Conservation (phyloP, 2,329 filamentous ascomycete species). For the Pleurostoma richardsiae region DNA sequence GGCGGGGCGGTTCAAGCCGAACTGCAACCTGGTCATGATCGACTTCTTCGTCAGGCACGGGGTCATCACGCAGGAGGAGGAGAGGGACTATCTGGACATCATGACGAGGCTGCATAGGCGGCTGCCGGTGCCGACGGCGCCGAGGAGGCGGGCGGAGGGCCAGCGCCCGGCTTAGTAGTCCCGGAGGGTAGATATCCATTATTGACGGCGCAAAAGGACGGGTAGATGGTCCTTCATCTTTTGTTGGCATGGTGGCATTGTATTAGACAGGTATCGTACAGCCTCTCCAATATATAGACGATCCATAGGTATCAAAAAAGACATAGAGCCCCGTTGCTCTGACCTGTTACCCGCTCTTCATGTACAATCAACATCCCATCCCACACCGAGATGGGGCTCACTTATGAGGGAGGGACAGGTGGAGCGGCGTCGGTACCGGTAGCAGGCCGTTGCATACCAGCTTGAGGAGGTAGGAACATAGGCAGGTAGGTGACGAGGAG, state of each 20-base stretch:
- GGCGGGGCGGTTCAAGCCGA: conserved; percentile 75
- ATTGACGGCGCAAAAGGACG: too few relatives aligned
- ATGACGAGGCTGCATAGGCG: conserved; percentile 35
- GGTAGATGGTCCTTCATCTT: too few relatives aligned
- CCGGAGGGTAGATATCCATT: too few relatives aligned
- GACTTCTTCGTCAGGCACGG: conserved; percentile 81
- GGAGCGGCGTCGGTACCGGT: conserved; percentile 21
- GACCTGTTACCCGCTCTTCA: too few relatives aligned
- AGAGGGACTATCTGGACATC: conserved; percentile 69
- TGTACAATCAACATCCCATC: too few relatives aligned
- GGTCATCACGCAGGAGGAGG: conserved; percentile 65
- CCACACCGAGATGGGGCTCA: background rate
- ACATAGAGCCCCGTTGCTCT: too few relatives aligned
- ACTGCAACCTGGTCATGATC: conserved; percentile 71
- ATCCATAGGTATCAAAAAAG: too few relatives aligned
- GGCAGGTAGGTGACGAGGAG: conserved; percentile 29
- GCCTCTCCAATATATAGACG: too few relatives aligned
- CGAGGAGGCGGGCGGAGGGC: background rate
- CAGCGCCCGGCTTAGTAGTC: too few relatives aligned
- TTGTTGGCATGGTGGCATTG: too few relatives aligned
- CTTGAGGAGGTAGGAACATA: conserved; percentile 24
- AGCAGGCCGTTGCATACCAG: conserved; percentile 14
- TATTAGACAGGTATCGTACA: too few relatives aligned
- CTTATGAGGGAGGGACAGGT: conserved; percentile 15
- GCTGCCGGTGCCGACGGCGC: conserved; percentile 30